phyloP scores from a whole-genome alignment of 2,329 filamentous ascomycete genomes.

The Pseudogymnoascus sp. region DNA sequence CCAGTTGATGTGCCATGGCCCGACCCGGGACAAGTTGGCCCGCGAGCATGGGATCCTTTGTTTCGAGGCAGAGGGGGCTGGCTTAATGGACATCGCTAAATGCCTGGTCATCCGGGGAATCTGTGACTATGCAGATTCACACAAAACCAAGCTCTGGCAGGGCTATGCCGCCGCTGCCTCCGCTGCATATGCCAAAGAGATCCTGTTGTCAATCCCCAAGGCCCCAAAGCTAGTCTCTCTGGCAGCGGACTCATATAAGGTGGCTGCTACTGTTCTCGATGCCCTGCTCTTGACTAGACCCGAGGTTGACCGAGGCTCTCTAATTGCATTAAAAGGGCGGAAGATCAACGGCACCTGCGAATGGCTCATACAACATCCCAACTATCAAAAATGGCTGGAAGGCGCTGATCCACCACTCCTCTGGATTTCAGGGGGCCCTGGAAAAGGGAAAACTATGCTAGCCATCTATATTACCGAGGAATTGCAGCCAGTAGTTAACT shows the following conservation, averaged over 20 bases:
- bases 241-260: no score
- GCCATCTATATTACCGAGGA: constrained; percentile 11
- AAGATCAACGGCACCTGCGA: constrained; percentile 19
- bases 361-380: background rate
- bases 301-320: constrained; percentile 10
- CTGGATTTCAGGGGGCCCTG: constrained; percentile 28
- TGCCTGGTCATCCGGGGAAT: constrained; percentile 27
- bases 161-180: constrained; percentile 29
- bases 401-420: constrained; percentile 16
- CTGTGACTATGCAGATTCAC: constrained; percentile 28
- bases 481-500: constrained; percentile 11
- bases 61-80: constrained; percentile 28
- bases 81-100: constrained; percentile 25
- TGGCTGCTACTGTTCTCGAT: constrained; percentile 14
- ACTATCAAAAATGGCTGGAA: constrained; percentile 17
- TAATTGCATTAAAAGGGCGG: constrained; percentile 11
- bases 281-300: constrained; percentile 14
- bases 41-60: constrained; percentile 25
- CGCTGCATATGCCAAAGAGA: constrained; percentile 23
- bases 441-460: constrained; percentile 31
- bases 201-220: constrained; percentile 12
- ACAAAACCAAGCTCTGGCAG: constrained; percentile 30
- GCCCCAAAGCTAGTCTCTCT: no score
- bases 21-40: constrained; percentile 19
- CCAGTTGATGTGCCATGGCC: constrained; percentile 24